phyloP scores from a whole-genome alignment of 2,329 filamentous ascomycete species.

The Colletotrichum australisinense region DNA sequence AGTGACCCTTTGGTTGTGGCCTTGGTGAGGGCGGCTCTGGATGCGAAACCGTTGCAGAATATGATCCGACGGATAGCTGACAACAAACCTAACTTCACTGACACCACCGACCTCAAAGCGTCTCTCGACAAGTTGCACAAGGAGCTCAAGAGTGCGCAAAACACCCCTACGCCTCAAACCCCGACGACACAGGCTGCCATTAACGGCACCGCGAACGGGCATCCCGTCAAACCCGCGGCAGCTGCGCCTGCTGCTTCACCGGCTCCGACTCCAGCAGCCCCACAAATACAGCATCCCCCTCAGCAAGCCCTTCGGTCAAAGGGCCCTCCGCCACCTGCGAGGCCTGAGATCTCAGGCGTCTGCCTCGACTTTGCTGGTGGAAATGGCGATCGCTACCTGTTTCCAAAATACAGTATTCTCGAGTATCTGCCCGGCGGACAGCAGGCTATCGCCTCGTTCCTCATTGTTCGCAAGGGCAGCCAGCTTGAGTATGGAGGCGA shows the following conservation, averaged over 20 bases:
- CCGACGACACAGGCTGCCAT: constrained; percentile 43
- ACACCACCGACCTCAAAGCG: constrained; percentile 65
- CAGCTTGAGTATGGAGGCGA: constrained; percentile 74
- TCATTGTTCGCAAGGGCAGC: constrained; percentile 80
- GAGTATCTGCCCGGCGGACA: constrained; percentile 71
- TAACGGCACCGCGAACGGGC: constrained; percentile 48
- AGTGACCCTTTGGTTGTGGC: constrained; percentile 68
- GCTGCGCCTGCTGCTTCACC: constrained; percentile 20
- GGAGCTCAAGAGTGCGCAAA: constrained; percentile 43
- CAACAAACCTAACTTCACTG: constrained; percentile 60
- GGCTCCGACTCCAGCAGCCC: constrained; percentile 12
- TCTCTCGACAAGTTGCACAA: constrained; percentile 61
- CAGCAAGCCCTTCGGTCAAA: constrained; percentile 71
- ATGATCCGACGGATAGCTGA: constrained; percentile 67
- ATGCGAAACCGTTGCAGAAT: constrained; percentile 58
- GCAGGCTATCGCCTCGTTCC: constrained; percentile 78
- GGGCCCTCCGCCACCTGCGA: constrained; percentile 61
- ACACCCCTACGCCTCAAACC: constrained; percentile 40
- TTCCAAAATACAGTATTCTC: constrained; percentile 82
- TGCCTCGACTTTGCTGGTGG: constrained; percentile 76
- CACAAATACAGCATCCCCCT: constrained; percentile 43
- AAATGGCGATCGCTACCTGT: constrained; percentile 80
- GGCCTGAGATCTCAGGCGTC: constrained; percentile 73
- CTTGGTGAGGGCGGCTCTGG: constrained; percentile 67
- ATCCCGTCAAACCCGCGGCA: constrained; percentile 29